Evolutionary conservation across 2,329 filamentous ascomycete genomes (phyloP).

Genomic region (Sclerotinia borealis): DNA sequence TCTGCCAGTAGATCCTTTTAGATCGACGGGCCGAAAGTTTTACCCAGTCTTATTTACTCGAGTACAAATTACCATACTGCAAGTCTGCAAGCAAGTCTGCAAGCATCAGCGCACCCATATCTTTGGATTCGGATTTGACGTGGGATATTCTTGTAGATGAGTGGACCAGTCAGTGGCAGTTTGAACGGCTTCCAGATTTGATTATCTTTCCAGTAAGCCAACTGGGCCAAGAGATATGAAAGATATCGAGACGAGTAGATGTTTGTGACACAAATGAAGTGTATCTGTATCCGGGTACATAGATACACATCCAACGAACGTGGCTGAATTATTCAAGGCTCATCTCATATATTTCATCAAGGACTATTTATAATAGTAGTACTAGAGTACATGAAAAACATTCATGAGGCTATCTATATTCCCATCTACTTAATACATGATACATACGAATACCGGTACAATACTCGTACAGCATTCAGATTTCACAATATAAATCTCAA

Average conservation of each 20-base stretch:
- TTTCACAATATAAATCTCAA: neutral
- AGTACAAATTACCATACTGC: neutral
- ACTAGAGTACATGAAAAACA: no score
- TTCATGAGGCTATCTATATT: neutral
- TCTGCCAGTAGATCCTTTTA: slow-evolving; percentile 1
- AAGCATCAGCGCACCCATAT: neutral
- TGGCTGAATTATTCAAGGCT: neutral
- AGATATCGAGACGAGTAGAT: neutral
- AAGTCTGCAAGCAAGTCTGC: neutral
- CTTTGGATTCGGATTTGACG: neutral
- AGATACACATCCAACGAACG: neutral
- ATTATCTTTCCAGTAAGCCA: no score
- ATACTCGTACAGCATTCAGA: no score
- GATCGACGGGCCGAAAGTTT: slow-evolving; percentile 1
- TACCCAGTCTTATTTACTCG: neutral
- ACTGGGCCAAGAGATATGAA: neutral
- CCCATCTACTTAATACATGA: neutral
- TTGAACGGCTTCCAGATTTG: neutral
- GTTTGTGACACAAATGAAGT: slow-evolving; percentile 3
- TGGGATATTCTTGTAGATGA: neutral
- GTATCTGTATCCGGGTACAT: neutral
- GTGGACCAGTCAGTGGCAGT: no score
- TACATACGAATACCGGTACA: no score
- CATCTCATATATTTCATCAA: neutral
- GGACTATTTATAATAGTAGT: no score